Conservation (phyloP, 768 basidiomycete genomes). For the Lactarius quietus region DNA sequence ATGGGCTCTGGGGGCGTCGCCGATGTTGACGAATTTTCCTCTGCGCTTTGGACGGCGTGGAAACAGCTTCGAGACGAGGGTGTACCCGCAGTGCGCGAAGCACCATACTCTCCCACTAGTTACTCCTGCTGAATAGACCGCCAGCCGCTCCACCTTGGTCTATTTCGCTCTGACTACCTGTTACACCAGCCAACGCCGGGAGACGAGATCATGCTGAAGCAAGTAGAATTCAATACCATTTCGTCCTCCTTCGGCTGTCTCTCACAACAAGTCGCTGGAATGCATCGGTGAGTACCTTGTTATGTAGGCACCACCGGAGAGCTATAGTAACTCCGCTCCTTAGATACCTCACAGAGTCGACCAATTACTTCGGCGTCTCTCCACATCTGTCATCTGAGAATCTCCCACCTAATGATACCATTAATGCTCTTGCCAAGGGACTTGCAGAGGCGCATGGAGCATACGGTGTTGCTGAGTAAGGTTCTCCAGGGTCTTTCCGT, state of each 20-base stretch:
- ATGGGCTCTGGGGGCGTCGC: conserved; percentile 82
- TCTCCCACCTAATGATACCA: conserved; percentile 73
- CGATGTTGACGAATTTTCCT: conserved; percentile 82
- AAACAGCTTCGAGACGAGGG: conserved; percentile 66
- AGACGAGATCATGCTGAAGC: conserved; percentile 58
- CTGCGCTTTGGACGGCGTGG: conserved; percentile 85
- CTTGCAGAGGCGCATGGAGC: conserved; percentile 76
- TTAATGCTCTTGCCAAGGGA: conserved; percentile 65
- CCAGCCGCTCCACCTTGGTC: conserved; percentile 79
- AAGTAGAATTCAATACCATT: conserved; percentile 98
- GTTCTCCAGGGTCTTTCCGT: conserved; percentile 1
- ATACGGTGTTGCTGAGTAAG: conserved; percentile 56
- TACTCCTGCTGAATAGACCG: conserved; percentile 31
- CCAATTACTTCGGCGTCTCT: conserved; percentile 62
- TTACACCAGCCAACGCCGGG: conserved; percentile 52
- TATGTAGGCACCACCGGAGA: background rate
- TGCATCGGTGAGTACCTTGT: conserved; percentile 62
- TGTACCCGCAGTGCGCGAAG: conserved; percentile 46
- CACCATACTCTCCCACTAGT: background rate
- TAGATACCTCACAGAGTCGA: conserved; percentile 66
- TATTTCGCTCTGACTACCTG: conserved; percentile 95
- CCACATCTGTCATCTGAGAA: conserved; percentile 49
- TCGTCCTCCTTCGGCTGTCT: conserved; percentile 86
- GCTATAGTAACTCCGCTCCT: background rate
- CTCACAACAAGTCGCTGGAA: conserved; percentile 57